Evolutionary conservation across 75 land plant species (phyloP), one percentile per base, ranked within the genome.

Genomic region (Azolla pinnata): DNA sequence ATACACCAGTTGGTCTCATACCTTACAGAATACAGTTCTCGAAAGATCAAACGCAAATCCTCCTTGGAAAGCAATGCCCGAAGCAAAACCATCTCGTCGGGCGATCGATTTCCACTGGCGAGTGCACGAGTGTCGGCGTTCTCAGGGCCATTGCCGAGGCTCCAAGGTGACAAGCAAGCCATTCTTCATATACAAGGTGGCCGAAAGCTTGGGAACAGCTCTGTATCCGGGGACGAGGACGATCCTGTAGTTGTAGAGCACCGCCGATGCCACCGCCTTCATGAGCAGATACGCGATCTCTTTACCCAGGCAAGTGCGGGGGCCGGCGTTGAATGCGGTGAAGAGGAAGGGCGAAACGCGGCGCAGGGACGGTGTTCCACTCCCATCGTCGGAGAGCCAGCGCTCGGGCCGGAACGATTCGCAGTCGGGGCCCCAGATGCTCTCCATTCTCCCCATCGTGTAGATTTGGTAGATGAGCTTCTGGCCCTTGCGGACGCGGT

Each of bases 251-350:
- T 21, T 2, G 21, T 21, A 4, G 3, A 70, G 4, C 25, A 70
- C 25, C 23, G 63, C 20, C 0, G 81, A 60, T 0, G 76, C 86
- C 47, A 83, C 63, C 16, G 56, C 46, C 60, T 83, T 77, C 80
- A 77, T 80, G 61, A 70, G 80, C 33, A 79, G 20, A n/a, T 56
- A 69, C 8, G 78, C 80, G 71, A 83, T 65, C 34, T 76, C 78
- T 45, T 64, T 80, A n/a, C 83, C 80, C 44, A 74, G 54, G 44
- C 87, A 83, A 16, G 57, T 46, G 32, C 87, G 64, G 40, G 77
- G 77, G 23, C 83, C 80, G 0, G 62, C 78, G 2, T 82, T 67
- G 45, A 75, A 75, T 4, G 66, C 74, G 8, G 76, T 31, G 44
- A 52, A 81, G 61, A 65, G 66, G 59, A 65, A 70, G 27, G 79